phyloP scores from a whole-genome alignment of 768 basidiomycete genomes.

The Agaricus subrufescens region DNA sequence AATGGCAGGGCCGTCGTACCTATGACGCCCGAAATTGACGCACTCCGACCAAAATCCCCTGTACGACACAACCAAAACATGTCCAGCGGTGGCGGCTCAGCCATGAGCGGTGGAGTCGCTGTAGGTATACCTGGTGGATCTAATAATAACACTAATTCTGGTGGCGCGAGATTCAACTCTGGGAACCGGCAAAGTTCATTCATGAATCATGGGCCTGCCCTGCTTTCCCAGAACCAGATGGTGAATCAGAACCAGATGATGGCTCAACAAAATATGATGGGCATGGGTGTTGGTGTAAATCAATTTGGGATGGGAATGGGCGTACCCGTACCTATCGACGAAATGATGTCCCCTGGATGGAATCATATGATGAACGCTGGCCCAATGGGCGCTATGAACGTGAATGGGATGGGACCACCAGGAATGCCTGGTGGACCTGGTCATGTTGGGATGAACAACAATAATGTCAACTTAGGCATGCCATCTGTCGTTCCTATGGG shows the following conservation, averaged over 20 bases:
- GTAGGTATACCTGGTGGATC: not conserved
- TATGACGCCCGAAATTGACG: slow-evolving; percentile 75
- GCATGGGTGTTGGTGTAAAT: slow-evolving; percentile 23
- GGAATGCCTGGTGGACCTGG: slow-evolving; percentile 10
- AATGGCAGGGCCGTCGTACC: slow-evolving; percentile 63
- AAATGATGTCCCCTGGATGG: slow-evolving; percentile 17
- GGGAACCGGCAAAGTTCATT: slow-evolving; percentile 6
- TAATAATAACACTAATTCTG: not conserved
- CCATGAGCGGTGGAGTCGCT: slow-evolving; percentile 11
- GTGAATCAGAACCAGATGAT: slow-evolving; percentile 29
- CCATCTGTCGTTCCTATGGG: slow-evolving; percentile 11
- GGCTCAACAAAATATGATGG: slow-evolving; percentile 25
- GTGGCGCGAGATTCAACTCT: slow-evolving; percentile 5
- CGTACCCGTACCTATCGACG: slow-evolving; percentile 13
- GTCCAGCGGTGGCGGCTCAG: slow-evolving; percentile 9
- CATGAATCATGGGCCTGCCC: slow-evolving; percentile 8
- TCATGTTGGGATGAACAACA: slow-evolving; percentile 6
- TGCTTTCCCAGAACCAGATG: slow-evolving; percentile 11
- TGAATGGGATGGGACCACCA: slow-evolving; percentile 13
- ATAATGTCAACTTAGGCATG: slow-evolving; percentile 10
- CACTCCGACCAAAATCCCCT: slow-evolving; percentile 83
- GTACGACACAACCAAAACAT: slow-evolving; percentile 21
- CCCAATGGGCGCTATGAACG: slow-evolving; percentile 15
- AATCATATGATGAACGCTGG: slow-evolving; percentile 15
- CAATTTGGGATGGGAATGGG: slow-evolving; percentile 19